A percentile compares a stretch with the other conserved stretches of the same genome.
These are phyloP conservation scores for Yamadazyma songkhlaensis DNA, from an alignment of 1,139 yeast genomes.

Conservation along the genomic window DNA sequence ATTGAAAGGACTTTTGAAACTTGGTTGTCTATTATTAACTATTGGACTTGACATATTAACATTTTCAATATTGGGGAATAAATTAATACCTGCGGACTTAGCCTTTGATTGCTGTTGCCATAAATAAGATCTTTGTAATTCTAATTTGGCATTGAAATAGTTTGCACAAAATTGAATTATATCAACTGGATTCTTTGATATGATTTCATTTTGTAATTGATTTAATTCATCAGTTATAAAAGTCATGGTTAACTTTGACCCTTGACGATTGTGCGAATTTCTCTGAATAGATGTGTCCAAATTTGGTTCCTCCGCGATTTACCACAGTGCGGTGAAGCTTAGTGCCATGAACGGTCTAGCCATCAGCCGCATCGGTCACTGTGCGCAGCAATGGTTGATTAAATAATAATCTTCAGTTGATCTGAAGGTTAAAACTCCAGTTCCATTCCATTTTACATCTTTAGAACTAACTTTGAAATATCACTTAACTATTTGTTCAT, in stretches of 20 bases:
- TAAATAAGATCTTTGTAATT: slow-evolving; percentile 54
- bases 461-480: no score
- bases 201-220: slow-evolving; percentile 61
- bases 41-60: slow-evolving; percentile 23
- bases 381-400: no score
- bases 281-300: no score
- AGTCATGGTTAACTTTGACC: slow-evolving; percentile 5
- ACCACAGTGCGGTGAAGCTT: no score
- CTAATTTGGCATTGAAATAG: slow-evolving; percentile 61
- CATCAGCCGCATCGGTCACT: no score
- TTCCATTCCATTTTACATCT: no score
- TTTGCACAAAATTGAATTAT: slow-evolving; percentile 73
- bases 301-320: no score
- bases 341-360: no score
- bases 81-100: slow-evolving; percentile 48
- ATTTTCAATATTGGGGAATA: slow-evolving; percentile 43
- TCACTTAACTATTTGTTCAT: no score
- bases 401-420: no score
- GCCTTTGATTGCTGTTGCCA: slow-evolving; percentile 55
- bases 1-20: slow-evolving; percentile 64
- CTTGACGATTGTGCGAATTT: slow-evolving; percentile 1
- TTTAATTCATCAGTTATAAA: slow-evolving; percentile 49
- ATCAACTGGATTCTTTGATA: slow-evolving; percentile 62
- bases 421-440: no score
- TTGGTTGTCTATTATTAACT: slow-evolving; percentile 40